Evolutionary conservation across 257 asterid genomes (phyloP).

Genomic region (Perilla frutescens): DNA sequence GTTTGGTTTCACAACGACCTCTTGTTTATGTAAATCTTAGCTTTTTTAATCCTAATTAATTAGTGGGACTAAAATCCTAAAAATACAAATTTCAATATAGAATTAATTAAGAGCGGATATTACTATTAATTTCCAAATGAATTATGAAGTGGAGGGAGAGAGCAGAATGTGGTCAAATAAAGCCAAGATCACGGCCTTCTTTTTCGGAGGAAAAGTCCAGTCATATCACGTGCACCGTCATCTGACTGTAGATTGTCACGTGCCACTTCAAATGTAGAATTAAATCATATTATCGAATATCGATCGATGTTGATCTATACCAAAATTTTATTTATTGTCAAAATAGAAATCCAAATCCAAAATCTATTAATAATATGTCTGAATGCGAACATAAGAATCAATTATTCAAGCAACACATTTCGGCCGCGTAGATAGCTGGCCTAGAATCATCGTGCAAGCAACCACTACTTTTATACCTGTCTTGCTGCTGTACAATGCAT

Average conservation of each 20-base stretch:
- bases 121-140: no score
- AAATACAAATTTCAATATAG: no score
- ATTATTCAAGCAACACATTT: background rate
- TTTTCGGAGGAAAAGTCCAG: slow-evolving; percentile 25
- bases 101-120: no score
- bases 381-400: background rate
- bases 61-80: no score
- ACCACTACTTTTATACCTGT: background rate
- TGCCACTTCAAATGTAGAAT: background rate
- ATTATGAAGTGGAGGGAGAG: no score
- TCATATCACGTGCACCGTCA: slow-evolving; percentile 40
- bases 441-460: slow-evolving; percentile 1
- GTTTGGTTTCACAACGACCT: no score
- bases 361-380: background rate
- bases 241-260: slow-evolving; percentile 26
- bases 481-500: background rate
- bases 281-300: no score
- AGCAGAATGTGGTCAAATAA: background rate
- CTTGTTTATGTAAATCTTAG: no score
- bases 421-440: background rate
- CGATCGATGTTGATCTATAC: no score
- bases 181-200: slow-evolving; percentile 33
- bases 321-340: no score
- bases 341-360: background rate
- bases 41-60: no score